Base-by-base conservation (phyloP, 108 stramenopile genomes). In the Skeletonema costatum region DNA sequence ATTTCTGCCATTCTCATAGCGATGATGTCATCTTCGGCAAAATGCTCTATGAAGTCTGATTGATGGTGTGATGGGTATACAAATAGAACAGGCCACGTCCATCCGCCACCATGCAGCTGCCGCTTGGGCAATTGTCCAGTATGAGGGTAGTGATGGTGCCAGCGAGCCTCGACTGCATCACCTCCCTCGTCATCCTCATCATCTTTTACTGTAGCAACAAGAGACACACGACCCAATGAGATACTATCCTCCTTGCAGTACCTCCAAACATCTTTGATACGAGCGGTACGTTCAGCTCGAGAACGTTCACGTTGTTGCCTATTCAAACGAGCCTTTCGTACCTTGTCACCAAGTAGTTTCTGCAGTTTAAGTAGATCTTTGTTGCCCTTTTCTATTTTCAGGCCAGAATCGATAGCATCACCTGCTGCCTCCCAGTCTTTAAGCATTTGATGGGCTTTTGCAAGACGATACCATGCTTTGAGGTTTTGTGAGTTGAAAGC, bases 381-480 rank as follows among this genome's bases (percentile, higher is more conserved):
- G 71, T 96, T 92, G 50, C 81, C 66, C 19, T 73, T 64, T 63
- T 89, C 90, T 21, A 90, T 51, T 29, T 68, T 79, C 32, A 96
- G 73, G 19, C 96, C 96, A 36, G 69, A 73, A 58, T 96, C 96
- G 70, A 92, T 89, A 21, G 93, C 93, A 60, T 92, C 86, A 7
- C 91, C 92, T 31, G 91, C 91, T 64, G 87, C 92, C 80, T 94
- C 93, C 89, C 91, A 96, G 30, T 87, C 73, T 72, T 89, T 76
- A 6, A 93, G 74, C 87, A 87, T 89, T 72, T 94, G 89, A 41
- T 94, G 50, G 7, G 96, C 89, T 75, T 92, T 93, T 8, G 96
- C 93, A 16, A 94, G 80, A n/a, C 96, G 89, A 71, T 86, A 96
- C 87, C 89, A 90, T 60, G 91, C 90, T 81, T 96, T 96, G 83